Evolutionary conservation across 345 rosid species (phyloP), one percentile per base, ranked within the genome.

Genomic region (Eucalyptus microcorys): DNA sequence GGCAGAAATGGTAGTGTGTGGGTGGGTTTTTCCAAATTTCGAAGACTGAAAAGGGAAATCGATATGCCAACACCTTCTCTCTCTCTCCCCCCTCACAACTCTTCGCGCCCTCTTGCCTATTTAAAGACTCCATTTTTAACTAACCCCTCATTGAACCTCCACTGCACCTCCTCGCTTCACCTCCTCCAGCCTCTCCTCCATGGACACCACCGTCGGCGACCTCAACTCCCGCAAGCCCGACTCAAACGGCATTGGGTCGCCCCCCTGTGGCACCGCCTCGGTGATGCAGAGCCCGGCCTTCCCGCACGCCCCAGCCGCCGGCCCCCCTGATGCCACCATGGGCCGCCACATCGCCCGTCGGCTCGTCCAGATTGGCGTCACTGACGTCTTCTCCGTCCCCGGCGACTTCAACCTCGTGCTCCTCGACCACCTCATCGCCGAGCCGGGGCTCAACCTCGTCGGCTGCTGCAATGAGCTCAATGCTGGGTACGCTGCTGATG

Each of bases 391-490:
- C 87, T 49, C 87, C 10, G 89, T 89, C 5, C 68, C 68, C 34
- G 34, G 68, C 1, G 91, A 91, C 90, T 91, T 88, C 89, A 88
- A 90, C 86, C 91, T 90, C 11, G 55, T 92, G 7, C 93, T 92
- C 86, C 90, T 92, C 15, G 91, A 92, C 86, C 89, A 89, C 86
- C 76, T 90, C 57, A 88, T 87, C 27, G 92, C 91, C 47, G 91
- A 92, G 90, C 91, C 91, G 1, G 88, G 89, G 43, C 90, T 92
- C 43, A 89, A 71, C 45, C 49, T 47, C 27, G 37, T 91, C 15
- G 92, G 93, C 26, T 92, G 93, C 89, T 92, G 91, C 89, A 91
- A 88, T 76, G 92, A 92, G 91, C 93, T 90, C 84, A 91, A 92
- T 83, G 92, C 93, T 4, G 91, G 92, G 37, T 91, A 90, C 59